phyloP scores from a whole-genome alignment of 257 asterid genomes.

The Solanum tacnaense region DNA sequence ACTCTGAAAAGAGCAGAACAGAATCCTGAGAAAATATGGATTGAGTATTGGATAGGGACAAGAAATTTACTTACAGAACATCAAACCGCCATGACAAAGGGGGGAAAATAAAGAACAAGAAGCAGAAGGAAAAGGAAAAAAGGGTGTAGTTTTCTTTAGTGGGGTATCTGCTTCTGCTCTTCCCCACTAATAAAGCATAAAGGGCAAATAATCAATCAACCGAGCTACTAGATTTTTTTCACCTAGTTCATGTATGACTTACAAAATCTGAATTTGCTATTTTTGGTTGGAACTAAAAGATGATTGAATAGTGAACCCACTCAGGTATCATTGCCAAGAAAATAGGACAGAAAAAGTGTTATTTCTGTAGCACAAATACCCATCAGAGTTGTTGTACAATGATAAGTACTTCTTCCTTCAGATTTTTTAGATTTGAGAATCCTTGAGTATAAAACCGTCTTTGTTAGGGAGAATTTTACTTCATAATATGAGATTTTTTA shows the following conservation, averaged over 20 bases:
- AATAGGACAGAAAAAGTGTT: neutral
- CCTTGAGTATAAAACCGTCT: accelerated
- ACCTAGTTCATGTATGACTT: neutral
- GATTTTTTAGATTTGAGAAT: no score
- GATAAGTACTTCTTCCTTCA: no score
- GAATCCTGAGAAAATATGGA: neutral
- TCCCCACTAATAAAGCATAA: neutral
- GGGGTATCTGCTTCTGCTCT: neutral
- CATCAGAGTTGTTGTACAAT: accelerated
- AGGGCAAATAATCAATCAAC: neutral
- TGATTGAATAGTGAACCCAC: neutral
- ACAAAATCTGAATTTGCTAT: neutral
- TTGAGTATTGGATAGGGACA: neutral
- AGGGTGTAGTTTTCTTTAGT: neutral
- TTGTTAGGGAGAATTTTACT: no score
- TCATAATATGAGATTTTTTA: accelerated
- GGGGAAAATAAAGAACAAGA: neutral
- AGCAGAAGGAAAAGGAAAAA: neutral
- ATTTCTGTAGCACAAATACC: neutral
- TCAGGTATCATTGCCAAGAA: neutral
- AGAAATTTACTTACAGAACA: neutral
- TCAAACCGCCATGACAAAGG: neutral
- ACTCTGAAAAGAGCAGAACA: neutral
- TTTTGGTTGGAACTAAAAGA: neutral
- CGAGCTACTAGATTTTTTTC: neutral